Percentiles rank a stretch among this genome's conserved stretches.
Conservation (phyloP, 176 grass and related monocot species). For the Secale cereale region DNA sequence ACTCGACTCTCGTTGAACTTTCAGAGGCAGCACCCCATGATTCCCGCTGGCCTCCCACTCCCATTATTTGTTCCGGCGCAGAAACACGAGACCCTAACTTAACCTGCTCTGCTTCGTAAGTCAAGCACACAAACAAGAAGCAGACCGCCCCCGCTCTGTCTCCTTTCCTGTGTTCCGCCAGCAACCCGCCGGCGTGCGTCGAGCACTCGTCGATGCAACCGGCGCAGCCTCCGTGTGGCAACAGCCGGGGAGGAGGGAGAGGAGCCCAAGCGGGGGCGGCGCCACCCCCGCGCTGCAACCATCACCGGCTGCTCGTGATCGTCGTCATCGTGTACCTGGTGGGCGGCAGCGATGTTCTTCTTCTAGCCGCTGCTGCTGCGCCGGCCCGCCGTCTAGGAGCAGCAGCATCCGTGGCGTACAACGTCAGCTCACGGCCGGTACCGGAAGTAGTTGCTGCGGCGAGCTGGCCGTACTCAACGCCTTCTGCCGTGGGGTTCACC, state of each 20-base stretch:
- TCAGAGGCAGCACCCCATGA: conserved; percentile 23
- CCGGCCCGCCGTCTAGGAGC: not conserved
- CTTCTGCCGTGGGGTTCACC: not conserved
- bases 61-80: conserved; percentile 2
- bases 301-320: not conserved
- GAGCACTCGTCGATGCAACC: conserved; percentile 16
- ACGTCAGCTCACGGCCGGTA: conserved; percentile 30
- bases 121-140: not conserved
- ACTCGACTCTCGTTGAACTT: not conserved
- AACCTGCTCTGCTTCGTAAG: not conserved
- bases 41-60: conserved; percentile 36
- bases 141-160: not conserved
- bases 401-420: not conserved
- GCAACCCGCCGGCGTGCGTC: not conserved
- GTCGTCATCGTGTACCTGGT: not conserved
- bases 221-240: not conserved
- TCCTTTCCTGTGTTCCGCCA: not conserved
- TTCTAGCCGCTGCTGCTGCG: not conserved
- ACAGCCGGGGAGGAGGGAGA: not conserved
- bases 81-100: conserved; percentile 9
- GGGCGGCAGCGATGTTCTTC: not conserved
- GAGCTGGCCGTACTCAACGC: not conserved
- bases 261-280: not conserved
- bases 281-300: not conserved
- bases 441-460: not conserved